Base-by-base conservation (phyloP, 139 green algal genomes). In the Astrephomene gubernaculifera region DNA sequence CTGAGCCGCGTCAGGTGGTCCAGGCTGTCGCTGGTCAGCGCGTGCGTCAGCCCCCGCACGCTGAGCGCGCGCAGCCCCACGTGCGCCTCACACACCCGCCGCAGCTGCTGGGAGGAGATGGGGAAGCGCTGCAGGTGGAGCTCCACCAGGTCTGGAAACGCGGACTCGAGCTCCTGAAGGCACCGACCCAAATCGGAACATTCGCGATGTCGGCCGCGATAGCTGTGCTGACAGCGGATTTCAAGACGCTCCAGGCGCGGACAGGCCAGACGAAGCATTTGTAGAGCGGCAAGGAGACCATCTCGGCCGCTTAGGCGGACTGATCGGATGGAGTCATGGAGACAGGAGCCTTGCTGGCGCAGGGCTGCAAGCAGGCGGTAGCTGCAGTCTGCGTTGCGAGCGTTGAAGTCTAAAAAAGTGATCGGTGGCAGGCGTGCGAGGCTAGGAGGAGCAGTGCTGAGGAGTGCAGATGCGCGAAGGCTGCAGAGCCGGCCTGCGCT, bases 101-200 rank as follows among this genome's bases (percentile, higher is more conserved):
- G 39, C 54, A 81, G 73, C 52, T 81, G 73, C 24, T 29, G 4
- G 35, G 44, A 49, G 53, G 73, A 81, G 38, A 82, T 82, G 75
- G 75, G 75, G 33, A 82, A 49, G 27, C 75, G 75, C 53, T 65
- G 63, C 54, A 82, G 53, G 60, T 82, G 75, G n/a, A 82, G 75
- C 57, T 82, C 57, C 19, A 14, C 36, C 24, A 81, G 73, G 35
- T 24, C 54, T 6, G 73, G 52, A 38, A 81, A 81, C 35, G 3
- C 52, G 54, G 4, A 1, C 73, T 69, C 52, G 33, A 81, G 53
- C 73, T 81, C 52, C 73, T 69, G 39, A 54, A 82, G 38, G 57
- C 54, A 71, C 29, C 75, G 75, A 0, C 75, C 75, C 75, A 82
- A 39, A 41, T 82, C 75, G 12, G 75, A 25, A 31, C 75, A 82